Evolutionary conservation across 257 asterid species (phyloP).

Genomic region (Fraxinus quadrangulata): DNA sequence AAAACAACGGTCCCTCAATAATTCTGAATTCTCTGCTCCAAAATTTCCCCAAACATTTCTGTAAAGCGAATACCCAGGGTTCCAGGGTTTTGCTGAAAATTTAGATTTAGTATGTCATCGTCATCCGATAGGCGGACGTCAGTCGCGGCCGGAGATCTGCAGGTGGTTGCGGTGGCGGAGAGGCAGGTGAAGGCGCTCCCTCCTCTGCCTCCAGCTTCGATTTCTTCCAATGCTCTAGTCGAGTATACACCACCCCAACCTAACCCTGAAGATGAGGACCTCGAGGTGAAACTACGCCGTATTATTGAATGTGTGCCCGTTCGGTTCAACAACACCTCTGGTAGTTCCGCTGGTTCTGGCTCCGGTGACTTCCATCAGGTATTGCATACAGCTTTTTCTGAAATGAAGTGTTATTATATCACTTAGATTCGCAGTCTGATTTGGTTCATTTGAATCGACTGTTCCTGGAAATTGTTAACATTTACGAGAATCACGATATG

Average conservation of each 20-base stretch:
- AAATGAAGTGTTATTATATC: not conserved
- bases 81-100: not conserved
- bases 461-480: not conserved
- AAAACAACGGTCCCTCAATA: no score
- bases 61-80: not conserved
- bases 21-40: no score
- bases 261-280: slow-evolving; percentile 89
- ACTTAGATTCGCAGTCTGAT: not conserved
- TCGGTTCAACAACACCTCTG: slow-evolving; percentile 92
- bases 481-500: not conserved
- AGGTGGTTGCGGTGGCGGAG: slow-evolving; percentile 57
- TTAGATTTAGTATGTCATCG: slow-evolving; percentile 34
- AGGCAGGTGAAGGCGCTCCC: slow-evolving; percentile 48
- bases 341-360: slow-evolving; percentile 99
- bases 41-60: not conserved
- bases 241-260: slow-evolving; percentile 65
- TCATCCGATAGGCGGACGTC: slow-evolving; percentile 52
- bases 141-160: slow-evolving; percentile 63
- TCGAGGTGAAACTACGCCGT: slow-evolving; percentile 93
- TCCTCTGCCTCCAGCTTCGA: slow-evolving; percentile 48
- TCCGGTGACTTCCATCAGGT: slow-evolving; percentile 99
- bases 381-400: slow-evolving; percentile 17
- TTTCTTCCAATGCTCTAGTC: slow-evolving; percentile 62
- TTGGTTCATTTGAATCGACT: not conserved
- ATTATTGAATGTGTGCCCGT: slow-evolving; percentile 91